Evolutionary conservation across 495 filamentous ascomycete species (phyloP), one percentile per base, ranked within the genome.

Genomic region (Penicillium egyptiacum): DNA sequence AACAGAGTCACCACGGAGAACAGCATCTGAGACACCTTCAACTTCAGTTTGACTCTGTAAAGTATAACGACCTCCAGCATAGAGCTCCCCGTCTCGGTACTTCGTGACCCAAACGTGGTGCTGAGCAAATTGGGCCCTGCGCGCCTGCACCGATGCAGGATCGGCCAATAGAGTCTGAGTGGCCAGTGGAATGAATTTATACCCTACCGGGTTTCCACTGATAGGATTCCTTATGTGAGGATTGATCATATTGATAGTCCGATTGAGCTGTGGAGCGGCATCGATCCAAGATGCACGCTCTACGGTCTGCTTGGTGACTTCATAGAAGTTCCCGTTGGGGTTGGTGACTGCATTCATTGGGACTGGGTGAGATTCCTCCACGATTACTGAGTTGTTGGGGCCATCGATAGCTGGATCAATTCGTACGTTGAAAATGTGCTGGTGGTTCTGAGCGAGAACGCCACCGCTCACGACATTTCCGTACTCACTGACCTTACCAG

Each of bases 351-450:
- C 61, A 20, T 85, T 86, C 61, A 89, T 84, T 4, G 89, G 84
- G 67, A 92, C 85, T 0, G 88, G 74, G 60, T 89, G 81, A 0
- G 88, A 83, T 66, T 93, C 90, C 47, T 91, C 88, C 59, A 86
- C 82, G 20, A 86, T 79, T 4, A 92, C 75, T 4, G 85, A 81
- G 69, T 92, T 93, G 52, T 78, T 71, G 46, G 81, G 80, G 1
- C 92, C 92, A 47, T 91, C 92, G 45, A 96, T 77, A 30, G 85
- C 83, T 4, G 93, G 92, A 67, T 97, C 92, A 5, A 97, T 83
- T 20, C 92, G 90, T 0, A 96, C 86, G 39, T 86, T 89, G 76
- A 97, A 96, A 59, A 96, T 89, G 71, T 97, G 92, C 69, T 97
- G 92, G 64, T 97, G 92, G 62, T 88, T 84, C 62, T 86, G 79